phyloP scores from a whole-genome alignment of 768 basidiomycete genomes.

The Tylopilus subfusipes region DNA sequence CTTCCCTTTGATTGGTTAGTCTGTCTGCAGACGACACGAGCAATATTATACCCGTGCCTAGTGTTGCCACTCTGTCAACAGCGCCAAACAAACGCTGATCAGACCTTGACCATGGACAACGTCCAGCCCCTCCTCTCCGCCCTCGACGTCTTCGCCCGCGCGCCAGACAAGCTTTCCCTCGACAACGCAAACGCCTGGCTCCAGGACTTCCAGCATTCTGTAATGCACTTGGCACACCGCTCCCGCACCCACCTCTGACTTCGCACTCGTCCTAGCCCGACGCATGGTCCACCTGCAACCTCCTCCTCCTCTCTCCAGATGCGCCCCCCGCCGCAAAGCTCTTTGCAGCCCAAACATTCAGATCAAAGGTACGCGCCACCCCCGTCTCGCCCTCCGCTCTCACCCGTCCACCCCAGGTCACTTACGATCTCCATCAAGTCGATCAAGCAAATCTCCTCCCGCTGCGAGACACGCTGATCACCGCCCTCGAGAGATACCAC shows the following conservation, averaged over 20 bases:
- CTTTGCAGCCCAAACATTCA: conserved; percentile 95
- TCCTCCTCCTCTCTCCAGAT: conserved; percentile 79
- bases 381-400: conserved; percentile 22
- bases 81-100: conserved; percentile 31
- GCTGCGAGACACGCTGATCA: conserved; percentile 84
- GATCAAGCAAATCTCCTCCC: conserved; percentile 64
- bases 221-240: conserved; percentile 68
- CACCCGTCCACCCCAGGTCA: conserved; percentile 61
- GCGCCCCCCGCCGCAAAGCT: conserved; percentile 77
- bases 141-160: conserved; percentile 72
- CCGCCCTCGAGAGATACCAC: conserved; percentile 69
- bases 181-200: conserved; percentile 93
- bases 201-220: conserved; percentile 98
- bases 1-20: conserved; percentile 8
- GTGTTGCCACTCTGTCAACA: conserved; percentile 36
- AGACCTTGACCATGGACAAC: conserved; percentile 50
- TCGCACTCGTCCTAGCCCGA: conserved; percentile 76
- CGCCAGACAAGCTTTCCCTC: conserved; percentile 79
- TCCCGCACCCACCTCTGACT: conserved; percentile 63
- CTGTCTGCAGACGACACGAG: conserved; percentile 10
- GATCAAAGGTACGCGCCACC: conserved; percentile 71
- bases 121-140: conserved; percentile 72
- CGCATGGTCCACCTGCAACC: conserved; percentile 95
- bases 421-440: conserved; percentile 91
- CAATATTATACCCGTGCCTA: conserved; percentile 36